phyloP scores from a whole-genome alignment of 352 stramenopile species.

The Blastocystis sp. region DNA sequence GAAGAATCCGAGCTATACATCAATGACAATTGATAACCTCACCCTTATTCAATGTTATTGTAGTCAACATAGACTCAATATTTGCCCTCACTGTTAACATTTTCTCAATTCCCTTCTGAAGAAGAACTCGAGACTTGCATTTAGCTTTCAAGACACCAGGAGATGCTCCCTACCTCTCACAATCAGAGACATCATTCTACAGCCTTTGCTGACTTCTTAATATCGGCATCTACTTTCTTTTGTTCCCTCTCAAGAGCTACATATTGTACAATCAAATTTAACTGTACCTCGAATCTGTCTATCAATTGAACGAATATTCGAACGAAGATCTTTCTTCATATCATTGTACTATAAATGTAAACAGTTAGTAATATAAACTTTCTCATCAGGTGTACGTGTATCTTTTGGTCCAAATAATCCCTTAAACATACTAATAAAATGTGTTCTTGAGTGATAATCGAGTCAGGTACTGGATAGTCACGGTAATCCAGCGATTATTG shows the following conservation, averaged over 20 bases:
- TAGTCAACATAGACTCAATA: conserved; percentile 7
- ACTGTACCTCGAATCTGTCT: conserved; percentile 17
- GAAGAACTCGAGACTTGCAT: neutral
- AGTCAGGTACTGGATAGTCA: neutral
- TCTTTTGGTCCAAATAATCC: conserved; percentile 45
- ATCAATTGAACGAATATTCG: neutral
- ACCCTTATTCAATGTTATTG: conserved; percentile 40
- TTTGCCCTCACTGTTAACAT: neutral
- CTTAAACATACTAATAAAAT: conserved; percentile 37
- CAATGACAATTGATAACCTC: neutral
- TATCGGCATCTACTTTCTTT: neutral
- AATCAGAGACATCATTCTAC: neutral
- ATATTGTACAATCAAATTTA: neutral
- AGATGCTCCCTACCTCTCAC: neutral
- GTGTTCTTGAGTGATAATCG: neutral
- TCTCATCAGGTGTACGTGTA: conserved; percentile 43
- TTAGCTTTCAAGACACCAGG: conserved; percentile 23
- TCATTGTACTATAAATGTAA: conserved; percentile 17
- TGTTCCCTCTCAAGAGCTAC: neutral
- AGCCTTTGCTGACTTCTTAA: conserved; percentile 10
- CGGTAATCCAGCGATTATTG: neutral
- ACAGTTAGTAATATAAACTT: neutral
- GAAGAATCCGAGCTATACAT: conserved; percentile 1
- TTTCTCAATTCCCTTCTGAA: conserved; percentile 13
- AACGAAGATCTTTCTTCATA: conserved; percentile 26